Conservation (phyloP, 177 flowering plant species). For the Telopea speciosissima region DNA sequence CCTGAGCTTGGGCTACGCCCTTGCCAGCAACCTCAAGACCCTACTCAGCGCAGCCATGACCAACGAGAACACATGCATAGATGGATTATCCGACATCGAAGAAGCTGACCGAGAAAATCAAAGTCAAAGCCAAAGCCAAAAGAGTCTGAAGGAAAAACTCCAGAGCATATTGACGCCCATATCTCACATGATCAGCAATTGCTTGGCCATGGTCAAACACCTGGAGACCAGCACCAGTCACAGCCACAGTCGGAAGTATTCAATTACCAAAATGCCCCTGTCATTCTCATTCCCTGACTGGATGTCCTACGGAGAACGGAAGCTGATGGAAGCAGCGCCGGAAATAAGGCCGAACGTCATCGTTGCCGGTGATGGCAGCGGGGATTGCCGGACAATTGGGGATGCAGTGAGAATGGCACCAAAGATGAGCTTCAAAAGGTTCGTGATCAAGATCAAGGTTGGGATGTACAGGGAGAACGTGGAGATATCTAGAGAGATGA, state of each 20-base stretch:
- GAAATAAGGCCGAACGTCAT: slow-evolving; percentile 16
- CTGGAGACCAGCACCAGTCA: slow-evolving; percentile 16
- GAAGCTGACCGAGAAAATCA: slow-evolving; percentile 13
- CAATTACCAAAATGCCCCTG: neutral
- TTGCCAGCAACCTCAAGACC: slow-evolving; percentile 30
- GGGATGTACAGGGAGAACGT: slow-evolving; percentile 52
- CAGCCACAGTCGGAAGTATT: neutral
- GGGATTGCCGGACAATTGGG: slow-evolving; percentile 25
- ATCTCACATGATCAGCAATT: slow-evolving; percentile 39
- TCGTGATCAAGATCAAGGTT: slow-evolving; percentile 37
- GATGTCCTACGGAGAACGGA: slow-evolving; percentile 27
- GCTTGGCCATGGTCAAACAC: slow-evolving; percentile 35
- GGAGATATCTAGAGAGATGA: slow-evolving; percentile 33
- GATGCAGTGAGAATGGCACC: slow-evolving; percentile 52
- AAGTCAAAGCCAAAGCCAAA: too few relatives aligned
- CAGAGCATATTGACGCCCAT: slow-evolving; percentile 27
- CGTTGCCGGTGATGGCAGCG: slow-evolving; percentile 45
- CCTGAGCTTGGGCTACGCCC: neutral
- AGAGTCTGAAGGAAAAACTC: slow-evolving; percentile 22
- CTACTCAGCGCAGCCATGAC: slow-evolving; percentile 59
- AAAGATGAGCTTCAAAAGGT: slow-evolving; percentile 23
- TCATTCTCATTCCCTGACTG: slow-evolving; percentile 26
- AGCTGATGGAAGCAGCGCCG: slow-evolving; percentile 18
- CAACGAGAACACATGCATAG: slow-evolving; percentile 50
- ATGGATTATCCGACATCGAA: slow-evolving; percentile 37